Base-by-base conservation (phyloP, 148 eudicot genomes). In the Persicaria tinctoria region DNA sequence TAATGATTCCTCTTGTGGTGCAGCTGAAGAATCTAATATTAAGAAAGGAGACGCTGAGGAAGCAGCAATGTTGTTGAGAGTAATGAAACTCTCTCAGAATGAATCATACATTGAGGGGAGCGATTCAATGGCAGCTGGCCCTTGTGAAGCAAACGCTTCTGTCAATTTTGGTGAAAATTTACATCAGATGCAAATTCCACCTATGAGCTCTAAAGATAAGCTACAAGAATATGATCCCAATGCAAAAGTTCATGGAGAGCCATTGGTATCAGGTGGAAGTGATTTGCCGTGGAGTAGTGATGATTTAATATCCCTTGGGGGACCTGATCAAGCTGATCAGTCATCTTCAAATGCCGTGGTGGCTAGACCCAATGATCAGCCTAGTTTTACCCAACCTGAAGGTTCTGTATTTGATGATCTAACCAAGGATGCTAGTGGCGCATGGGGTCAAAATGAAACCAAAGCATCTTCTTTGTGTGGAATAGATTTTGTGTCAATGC, bases 11-110 rank as follows among this genome's bases (percentile, higher is more conserved):
- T 85, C 90, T 14, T 72, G 59, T 46, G 71, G 86, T 70, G 70
- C 45, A 49, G 57, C 88, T 38, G 81, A 80, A 56, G 78, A 82
- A 45, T 54, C 63, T 5, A 80, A 75, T 66, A 73, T 75, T 45
- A 85, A 82, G 50, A 89, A 90, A 88, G 96, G 92, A 76, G 96
- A 94, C 75, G 54, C 85, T 80, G 87, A 87, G 79, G 97, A 94
- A 84, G 98, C 84, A 84, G 89, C 79, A 18, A 87, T 88, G 84
- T 80, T 94, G 64, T 70, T 90, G 74, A 86, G 80, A 80, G 89
- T 75, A 45, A 55, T 90, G 79, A 79, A 85, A 76, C 54, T 90
- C 18, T 94, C 98, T 49, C 87, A 85, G 81, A 70, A 54, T 60
- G 84, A 86, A 68, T 49, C 47, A 27, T 70, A 78, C 17, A 44